Evolutionary conservation across 495 filamentous ascomycete species (phyloP).

Genomic region (Cercophora newfieldiana): DNA sequence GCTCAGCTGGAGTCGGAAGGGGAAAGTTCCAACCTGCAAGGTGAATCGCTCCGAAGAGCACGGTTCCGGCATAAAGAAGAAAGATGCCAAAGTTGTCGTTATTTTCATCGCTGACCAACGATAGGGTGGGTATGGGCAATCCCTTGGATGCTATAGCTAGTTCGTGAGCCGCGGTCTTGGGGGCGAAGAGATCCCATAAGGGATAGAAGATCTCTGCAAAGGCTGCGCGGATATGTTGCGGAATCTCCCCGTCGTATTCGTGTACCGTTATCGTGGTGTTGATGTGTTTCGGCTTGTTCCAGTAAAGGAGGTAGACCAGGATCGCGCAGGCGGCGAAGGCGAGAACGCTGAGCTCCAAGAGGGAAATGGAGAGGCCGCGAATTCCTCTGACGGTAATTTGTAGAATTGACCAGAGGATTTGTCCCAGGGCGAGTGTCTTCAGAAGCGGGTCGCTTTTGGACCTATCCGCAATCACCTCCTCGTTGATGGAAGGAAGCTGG

Average conservation of each 20-base stretch:
- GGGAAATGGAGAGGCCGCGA: slow-evolving; percentile 4
- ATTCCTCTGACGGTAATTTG: neutral
- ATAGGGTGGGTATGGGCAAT: neutral
- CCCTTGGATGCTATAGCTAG: neutral
- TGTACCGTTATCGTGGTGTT: neutral
- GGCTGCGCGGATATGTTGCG: neutral
- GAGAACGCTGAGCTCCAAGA: slow-evolving; percentile 8
- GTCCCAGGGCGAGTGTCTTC: slow-evolving; percentile 7
- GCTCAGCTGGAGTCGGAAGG: neutral
- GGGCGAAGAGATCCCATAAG: neutral
- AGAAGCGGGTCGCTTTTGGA: slow-evolving; percentile 11
- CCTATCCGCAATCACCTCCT: neutral
- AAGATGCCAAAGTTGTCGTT: neutral
- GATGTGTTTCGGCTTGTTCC: slow-evolving; percentile 6
- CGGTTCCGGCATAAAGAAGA: neutral
- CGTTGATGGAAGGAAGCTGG: neutral
- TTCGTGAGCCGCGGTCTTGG: neutral
- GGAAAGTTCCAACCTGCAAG: neutral
- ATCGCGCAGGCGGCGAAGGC: slow-evolving; percentile 10
- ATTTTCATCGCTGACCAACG: neutral
- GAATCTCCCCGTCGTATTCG: slow-evolving; percentile 2
- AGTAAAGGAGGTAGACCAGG: slow-evolving; percentile 8
- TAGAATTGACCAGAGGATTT: slow-evolving; percentile 7
- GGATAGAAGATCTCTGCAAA: neutral
- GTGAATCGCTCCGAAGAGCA: neutral